Base-by-base conservation (phyloP, 495 filamentous ascomycete genomes). In the Xylaria nigripes region DNA sequence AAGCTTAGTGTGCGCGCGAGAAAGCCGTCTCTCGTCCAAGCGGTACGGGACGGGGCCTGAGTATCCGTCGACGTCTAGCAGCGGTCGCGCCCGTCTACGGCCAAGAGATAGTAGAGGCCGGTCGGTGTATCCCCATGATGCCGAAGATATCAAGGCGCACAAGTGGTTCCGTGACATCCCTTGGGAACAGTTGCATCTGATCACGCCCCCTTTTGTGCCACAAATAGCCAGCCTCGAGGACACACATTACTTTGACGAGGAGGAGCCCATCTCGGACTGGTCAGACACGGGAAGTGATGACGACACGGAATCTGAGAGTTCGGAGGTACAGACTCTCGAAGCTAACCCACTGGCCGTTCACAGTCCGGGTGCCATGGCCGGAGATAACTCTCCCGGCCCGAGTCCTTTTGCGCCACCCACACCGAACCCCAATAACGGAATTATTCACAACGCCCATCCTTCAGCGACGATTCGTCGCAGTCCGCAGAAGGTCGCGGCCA, bases 211-310 rank as follows among this genome's bases (percentile, higher is more conserved):
- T 4, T 86, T 88, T 56, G 73, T 94, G 6, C 92, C 92, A 36
- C 67, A 67, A 21, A 82, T 95, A 27, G 76, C 72, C 29, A 72
- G 76, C 22, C 75, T 78, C 61, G 89, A 92, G 54, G 89, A 96
- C 58, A 95, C 90, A 12, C 84, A 86, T 52, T 96, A 95, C 65
- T 95, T 95, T 57, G 86, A 94, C 48, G 86, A 92, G 48, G 84
- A 85, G 56, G 83, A 84, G 34, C 71, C 81, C n/a, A 78, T 86
- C 51, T 82, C 75, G 32, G 76, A 78, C 54, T 76, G 72, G 66
- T 75, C 70, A 6, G 70, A 72, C 29, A 66, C 71, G 16, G 15
- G 16, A 32, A 45, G 60, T 58, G 42, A 63, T 27, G 47, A 61
- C 5, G 56, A 61, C 32, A 62, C 52, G 2, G 56, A 53, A 21